Evolutionary conservation across 768 basidiomycete species (phyloP).

Genomic region (Phylloporus sp.): DNA sequence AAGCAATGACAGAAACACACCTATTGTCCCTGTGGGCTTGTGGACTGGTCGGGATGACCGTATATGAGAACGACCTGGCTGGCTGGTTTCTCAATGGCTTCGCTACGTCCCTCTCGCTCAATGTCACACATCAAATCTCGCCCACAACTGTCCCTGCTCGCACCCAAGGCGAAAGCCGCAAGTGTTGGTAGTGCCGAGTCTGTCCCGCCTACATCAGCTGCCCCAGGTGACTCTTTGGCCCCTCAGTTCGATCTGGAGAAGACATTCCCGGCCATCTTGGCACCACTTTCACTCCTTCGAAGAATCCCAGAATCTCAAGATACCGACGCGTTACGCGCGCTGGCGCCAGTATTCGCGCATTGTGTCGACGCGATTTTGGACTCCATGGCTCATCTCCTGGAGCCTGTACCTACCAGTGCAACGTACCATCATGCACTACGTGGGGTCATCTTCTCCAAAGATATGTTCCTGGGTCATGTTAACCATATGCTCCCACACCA

Average conservation of each 20-base stretch:
- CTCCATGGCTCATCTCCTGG: conserved; percentile 23
- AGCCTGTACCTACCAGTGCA: conserved; percentile 16
- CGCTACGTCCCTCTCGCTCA: conserved; percentile 6
- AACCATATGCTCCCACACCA: conserved; percentile 3
- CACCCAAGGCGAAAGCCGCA: conserved; percentile 17
- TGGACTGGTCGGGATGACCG: neutral
- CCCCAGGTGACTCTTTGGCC: conserved; percentile 1
- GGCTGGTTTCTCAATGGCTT: conserved; percentile 8
- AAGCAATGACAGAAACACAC: neutral
- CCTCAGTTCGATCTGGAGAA: conserved; percentile 30
- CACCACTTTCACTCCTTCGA: conserved; percentile 27
- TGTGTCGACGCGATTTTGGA: conserved; percentile 27
- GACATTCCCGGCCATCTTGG: conserved; percentile 36
- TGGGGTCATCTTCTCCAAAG: conserved; percentile 19
- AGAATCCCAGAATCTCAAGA: conserved; percentile 22
- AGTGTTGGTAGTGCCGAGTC: conserved; percentile 25
- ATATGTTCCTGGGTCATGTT: conserved; percentile 23
- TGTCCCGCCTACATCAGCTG: conserved; percentile 21
- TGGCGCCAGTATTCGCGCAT: conserved; percentile 21
- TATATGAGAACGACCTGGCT: neutral
- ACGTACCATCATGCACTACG: conserved; percentile 21
- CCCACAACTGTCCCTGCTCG: neutral
- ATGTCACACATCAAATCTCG: conserved; percentile 6
- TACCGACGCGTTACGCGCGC: conserved; percentile 26
- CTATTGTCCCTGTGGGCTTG: conserved; percentile 21